Conservation (phyloP, 345 rosid species). For the Corymbia maculata region DNA sequence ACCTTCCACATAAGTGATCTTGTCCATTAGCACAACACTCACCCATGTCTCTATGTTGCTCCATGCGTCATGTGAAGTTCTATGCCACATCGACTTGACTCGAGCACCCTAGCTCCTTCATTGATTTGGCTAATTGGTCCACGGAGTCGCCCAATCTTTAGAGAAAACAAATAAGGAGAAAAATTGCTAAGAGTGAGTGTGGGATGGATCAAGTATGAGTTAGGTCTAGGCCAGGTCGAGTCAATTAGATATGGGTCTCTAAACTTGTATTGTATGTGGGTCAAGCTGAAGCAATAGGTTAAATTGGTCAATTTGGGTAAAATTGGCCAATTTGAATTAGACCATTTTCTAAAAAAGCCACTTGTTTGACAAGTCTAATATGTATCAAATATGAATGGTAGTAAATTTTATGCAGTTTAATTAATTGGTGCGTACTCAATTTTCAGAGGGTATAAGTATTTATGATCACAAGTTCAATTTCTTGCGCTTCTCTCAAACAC, state of each 20-base stretch:
- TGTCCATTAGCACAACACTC: not conserved
- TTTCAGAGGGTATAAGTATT: too few relatives aligned
- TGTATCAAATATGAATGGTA: too few relatives aligned
- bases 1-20: not conserved
- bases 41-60: not conserved
- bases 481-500: not conserved
- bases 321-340: rapidly evolving
- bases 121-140: not conserved
- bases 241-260: not conserved
- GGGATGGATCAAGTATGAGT: rapidly evolving
- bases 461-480: not conserved
- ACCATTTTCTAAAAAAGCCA: too few relatives aligned
- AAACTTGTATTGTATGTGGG: not conserved
- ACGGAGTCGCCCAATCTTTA: not conserved
- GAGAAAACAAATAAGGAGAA: not conserved
- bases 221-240: rapidly evolving
- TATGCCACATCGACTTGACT: rapidly evolving
- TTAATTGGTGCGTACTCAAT: too few relatives aligned
- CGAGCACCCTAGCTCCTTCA: not conserved
- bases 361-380: too few relatives aligned
- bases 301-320: not conserved
- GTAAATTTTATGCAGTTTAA: too few relatives aligned
- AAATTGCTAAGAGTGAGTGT: rapidly evolving
- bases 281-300: too few relatives aligned
- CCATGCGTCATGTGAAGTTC: not conserved